A percentile compares a stretch with the other conserved stretches of the same genome.
Evolutionary conservation across 2,329 filamentous ascomycete genomes (phyloP).

Genomic region (Sphaerulina vaccinii): DNA sequence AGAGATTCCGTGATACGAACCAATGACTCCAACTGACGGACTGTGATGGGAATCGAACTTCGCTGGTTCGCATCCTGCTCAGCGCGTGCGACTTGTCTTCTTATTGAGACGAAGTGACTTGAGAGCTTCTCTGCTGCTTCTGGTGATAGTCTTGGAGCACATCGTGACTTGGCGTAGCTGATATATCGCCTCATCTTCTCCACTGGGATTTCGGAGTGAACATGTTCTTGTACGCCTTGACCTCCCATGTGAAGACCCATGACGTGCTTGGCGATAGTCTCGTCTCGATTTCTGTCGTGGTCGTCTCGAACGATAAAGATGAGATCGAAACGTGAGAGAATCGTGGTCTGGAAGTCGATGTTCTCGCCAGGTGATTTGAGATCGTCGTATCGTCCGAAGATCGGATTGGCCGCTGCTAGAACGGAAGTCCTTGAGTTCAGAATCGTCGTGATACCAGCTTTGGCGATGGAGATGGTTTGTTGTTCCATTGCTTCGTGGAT

Average conservation of each 20-base stretch:
- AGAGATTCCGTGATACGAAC: slow-evolving; percentile 95
- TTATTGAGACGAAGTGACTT: slow-evolving; percentile 94
- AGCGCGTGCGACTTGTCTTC: slow-evolving; percentile 86
- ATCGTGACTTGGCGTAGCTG: slow-evolving; percentile 95
- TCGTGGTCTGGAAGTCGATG: slow-evolving; percentile 98
- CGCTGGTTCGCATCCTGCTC: slow-evolving; percentile 87
- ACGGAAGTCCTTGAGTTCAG: slow-evolving; percentile 95
- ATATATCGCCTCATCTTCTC: slow-evolving; percentile 98
- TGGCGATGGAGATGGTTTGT: slow-evolving; percentile 98
- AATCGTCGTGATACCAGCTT: slow-evolving; percentile 97
- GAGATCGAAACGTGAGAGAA: slow-evolving; percentile 98
- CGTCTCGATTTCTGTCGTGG: slow-evolving; percentile 84
- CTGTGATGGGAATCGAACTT: slow-evolving; percentile 93
- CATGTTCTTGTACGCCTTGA: slow-evolving; percentile 77
- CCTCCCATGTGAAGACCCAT: slow-evolving; percentile 97
- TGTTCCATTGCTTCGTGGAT: slow-evolving; percentile 99
- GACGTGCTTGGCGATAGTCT: slow-evolving; percentile 92
- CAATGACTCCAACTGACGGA: slow-evolving; percentile 94
- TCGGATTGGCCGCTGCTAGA: slow-evolving; percentile 91
- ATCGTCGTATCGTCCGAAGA: slow-evolving; percentile 97
- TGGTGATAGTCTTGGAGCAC: slow-evolving; percentile 83
- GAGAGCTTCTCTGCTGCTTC: slow-evolving; percentile 95
- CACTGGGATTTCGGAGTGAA: slow-evolving; percentile 85
- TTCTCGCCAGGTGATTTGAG: slow-evolving; percentile 97
- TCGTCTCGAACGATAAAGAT: slow-evolving; percentile 98